phyloP scores from a whole-genome alignment of 768 basidiomycete genomes.

The Lentinus tigrinus region DNA sequence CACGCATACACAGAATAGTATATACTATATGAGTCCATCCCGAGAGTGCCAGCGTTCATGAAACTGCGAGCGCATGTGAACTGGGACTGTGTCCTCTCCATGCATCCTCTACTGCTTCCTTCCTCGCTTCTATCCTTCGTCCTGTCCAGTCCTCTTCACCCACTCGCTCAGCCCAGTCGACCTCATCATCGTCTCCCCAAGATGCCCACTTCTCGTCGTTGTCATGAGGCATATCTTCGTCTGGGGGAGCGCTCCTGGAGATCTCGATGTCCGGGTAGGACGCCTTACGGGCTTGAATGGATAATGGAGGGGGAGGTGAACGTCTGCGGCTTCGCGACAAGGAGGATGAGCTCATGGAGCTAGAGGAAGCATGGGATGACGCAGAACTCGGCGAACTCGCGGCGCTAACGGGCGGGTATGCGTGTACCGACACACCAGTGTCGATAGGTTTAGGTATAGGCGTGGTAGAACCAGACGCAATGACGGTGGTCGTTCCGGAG shows the following conservation, averaged over 20 bases:
- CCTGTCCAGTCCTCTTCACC: conserved; percentile 50
- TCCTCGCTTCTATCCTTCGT: conserved; percentile 38
- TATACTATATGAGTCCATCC: neutral
- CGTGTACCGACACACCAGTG: conserved; percentile 39
- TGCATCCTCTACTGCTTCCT: conserved; percentile 29
- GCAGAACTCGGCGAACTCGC: conserved; percentile 33
- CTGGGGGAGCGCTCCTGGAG: conserved; percentile 1
- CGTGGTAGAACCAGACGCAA: conserved; percentile 27
- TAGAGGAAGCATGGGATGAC: conserved; percentile 31
- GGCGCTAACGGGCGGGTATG: conserved; percentile 61
- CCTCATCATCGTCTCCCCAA: conserved; percentile 35
- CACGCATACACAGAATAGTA: neutral
- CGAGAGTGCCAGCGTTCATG: neutral
- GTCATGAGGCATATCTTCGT: conserved; percentile 7
- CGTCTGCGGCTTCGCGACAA: conserved; percentile 19
- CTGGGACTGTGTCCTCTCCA: conserved; percentile 26
- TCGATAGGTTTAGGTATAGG: conserved; percentile 26
- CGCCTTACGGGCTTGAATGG: conserved; percentile 19
- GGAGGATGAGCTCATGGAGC: conserved; percentile 30
- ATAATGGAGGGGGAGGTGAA: conserved; percentile 24
- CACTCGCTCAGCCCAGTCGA: conserved; percentile 52
- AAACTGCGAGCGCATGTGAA: conserved; percentile 1
- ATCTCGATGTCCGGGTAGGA: conserved; percentile 9
- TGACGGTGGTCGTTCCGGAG: conserved; percentile 32
- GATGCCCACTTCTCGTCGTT: conserved; percentile 43